These are phyloP conservation scores for Blastomyces silverae DNA, from an alignment of 2,329 filamentous ascomycete species.

Conservation along the genomic window DNA sequence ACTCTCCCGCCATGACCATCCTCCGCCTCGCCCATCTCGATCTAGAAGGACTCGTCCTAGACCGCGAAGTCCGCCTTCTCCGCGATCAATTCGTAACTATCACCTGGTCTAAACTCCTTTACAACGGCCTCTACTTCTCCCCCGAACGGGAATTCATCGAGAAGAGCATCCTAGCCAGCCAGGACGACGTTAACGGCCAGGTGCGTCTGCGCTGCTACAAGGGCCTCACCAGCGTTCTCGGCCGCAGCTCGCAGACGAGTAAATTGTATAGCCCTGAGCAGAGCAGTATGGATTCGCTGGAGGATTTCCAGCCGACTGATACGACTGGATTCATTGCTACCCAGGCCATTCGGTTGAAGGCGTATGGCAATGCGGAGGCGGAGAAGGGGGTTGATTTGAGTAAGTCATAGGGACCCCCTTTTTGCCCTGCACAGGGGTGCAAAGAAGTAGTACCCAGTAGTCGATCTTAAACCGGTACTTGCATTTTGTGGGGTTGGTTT, in stretches of 20 bases:
- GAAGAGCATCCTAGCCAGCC: constrained; percentile 52
- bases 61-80: constrained; percentile 57
- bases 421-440: too few relatives aligned
- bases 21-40: constrained; percentile 55
- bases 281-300: constrained; percentile 59
- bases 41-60: constrained; percentile 58
- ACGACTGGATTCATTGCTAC: constrained; percentile 52
- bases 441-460: background rate
- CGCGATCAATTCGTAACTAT: constrained; percentile 60
- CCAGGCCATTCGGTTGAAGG: constrained; percentile 27
- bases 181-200: constrained; percentile 52
- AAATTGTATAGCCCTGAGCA: constrained; percentile 58
- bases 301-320: constrained; percentile 55
- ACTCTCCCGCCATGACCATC: constrained; percentile 51
- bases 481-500: background rate
- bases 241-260: constrained; percentile 42
- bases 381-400: constrained; percentile 20
- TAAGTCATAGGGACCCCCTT: constrained; percentile 14
- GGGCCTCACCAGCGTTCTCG: constrained; percentile 42
- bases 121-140: constrained; percentile 59
- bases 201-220: constrained; percentile 57
- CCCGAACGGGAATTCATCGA: constrained; percentile 61
- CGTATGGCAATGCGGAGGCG: constrained; percentile 20
- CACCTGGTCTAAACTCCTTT: constrained; percentile 48
- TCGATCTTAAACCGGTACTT: background rate